Percentiles rank a stretch among this genome's conserved stretches.
Conservation (phyloP, 139 green algal genomes). For the Chlorokybus atmophyticus region DNA sequence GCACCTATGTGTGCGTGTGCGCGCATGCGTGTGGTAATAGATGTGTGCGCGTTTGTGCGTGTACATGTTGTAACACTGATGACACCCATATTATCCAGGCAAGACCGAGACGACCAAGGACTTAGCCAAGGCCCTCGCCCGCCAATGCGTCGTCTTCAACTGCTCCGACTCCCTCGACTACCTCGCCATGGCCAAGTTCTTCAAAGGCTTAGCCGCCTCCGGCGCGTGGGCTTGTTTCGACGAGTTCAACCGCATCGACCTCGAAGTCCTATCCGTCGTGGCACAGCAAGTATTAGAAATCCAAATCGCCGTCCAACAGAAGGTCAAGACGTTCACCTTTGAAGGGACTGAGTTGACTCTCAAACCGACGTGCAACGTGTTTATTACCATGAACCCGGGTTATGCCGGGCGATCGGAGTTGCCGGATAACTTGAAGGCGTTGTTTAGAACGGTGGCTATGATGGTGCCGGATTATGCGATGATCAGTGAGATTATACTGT, state of each 20-base stretch:
- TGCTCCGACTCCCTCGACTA: conserved; percentile 33
- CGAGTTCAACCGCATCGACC: conserved; percentile 41
- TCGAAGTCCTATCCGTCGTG: conserved; percentile 44
- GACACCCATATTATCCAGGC: conserved; percentile 21
- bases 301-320: conserved; percentile 14
- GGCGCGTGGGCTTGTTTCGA: conserved; percentile 35
- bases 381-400: conserved; percentile 65
- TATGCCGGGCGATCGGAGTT: conserved; percentile 55
- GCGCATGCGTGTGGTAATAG: too few species aligned
- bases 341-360: conserved; percentile 49
- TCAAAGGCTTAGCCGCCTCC: conserved; percentile 26
- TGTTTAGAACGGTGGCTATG: conserved; percentile 39
- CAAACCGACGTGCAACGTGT: conserved; percentile 39
- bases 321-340: conserved; percentile 44
- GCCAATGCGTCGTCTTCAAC: conserved; percentile 39
- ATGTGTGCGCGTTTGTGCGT: too few species aligned
- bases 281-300: conserved; percentile 42
- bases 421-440: conserved; percentile 48
- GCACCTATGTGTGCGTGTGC: too few species aligned
- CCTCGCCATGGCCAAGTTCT: conserved; percentile 35
- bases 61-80: conserved; percentile 16
- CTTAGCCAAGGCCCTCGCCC: conserved; percentile 25
- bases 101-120: conserved; percentile 43
- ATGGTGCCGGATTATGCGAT: conserved; percentile 41
- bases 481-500: conserved; percentile 37